Percentiles rank a stretch among this genome's conserved stretches.
phyloP scores from a whole-genome alignment of 352 stramenopile species.

The Phytophthora sp. region DNA sequence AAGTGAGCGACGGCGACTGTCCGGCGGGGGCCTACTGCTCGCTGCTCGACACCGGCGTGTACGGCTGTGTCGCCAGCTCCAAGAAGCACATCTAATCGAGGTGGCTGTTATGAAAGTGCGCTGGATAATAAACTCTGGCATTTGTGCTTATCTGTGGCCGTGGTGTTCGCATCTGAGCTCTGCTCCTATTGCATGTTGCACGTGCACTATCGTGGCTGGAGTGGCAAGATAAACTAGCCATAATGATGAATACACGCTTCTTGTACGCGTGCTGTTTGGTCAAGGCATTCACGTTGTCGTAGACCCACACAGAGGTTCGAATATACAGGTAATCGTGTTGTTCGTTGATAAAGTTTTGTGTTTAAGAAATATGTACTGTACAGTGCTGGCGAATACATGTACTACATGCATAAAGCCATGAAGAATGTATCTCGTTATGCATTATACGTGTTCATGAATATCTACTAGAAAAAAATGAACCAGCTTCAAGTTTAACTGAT shows the following conservation, averaged over 20 bases:
- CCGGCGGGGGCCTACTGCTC: slow-evolving; percentile 30
- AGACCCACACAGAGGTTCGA: slow-evolving; percentile 21
- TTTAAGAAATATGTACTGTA: too few species aligned
- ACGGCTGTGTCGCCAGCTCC: slow-evolving; percentile 29
- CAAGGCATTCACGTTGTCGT: too few species aligned
- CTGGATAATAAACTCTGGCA: background rate
- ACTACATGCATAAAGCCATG: too few species aligned
- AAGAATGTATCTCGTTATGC: too few species aligned
- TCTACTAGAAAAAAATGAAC: too few species aligned
- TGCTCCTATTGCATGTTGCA: slow-evolving; percentile 6
- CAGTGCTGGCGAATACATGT: too few species aligned
- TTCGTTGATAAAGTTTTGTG: too few species aligned
- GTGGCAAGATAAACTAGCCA: background rate
- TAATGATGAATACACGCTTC: slow-evolving; percentile 6
- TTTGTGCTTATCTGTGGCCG: slow-evolving; percentile 1
- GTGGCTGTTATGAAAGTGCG: background rate
- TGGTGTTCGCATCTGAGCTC: background rate
- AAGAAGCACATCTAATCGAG: slow-evolving; percentile 11
- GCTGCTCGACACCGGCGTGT: slow-evolving; percentile 19
- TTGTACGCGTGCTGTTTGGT: too few species aligned
- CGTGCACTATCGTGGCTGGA: background rate
- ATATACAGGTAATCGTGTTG: too few species aligned
- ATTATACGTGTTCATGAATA: too few species aligned
- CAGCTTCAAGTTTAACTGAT: too few species aligned
- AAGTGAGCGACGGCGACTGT: slow-evolving; percentile 26